These are phyloP conservation scores for Cladosporium sp. DNA, from an alignment of 2,329 filamentous ascomycete genomes.

Conservation along the genomic window DNA sequence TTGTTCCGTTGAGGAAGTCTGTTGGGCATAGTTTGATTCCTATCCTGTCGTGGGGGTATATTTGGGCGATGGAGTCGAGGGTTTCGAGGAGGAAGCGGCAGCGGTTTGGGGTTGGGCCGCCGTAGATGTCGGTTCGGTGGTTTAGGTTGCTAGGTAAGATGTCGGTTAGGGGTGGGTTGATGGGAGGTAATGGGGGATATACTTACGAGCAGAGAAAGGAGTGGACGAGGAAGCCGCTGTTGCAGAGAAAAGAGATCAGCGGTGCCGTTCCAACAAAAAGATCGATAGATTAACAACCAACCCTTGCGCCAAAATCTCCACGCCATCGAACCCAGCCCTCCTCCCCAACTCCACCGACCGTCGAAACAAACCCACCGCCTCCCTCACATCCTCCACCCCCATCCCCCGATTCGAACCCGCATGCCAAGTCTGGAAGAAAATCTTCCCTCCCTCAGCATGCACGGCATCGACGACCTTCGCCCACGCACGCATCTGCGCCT, in stretches of 20 bases:
- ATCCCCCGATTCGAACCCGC: neutral
- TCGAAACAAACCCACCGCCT: too few relatives aligned
- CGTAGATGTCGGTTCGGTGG: neutral
- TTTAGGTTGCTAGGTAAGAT: neutral
- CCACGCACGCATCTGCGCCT: neutral
- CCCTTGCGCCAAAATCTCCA: too few relatives aligned
- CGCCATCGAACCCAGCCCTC: too few relatives aligned
- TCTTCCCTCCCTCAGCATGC: conserved; percentile 1
- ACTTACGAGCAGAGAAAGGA: conserved; percentile 3
- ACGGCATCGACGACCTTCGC: neutral
- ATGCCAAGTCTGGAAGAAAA: conserved; percentile 1
- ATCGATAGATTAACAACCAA: too few relatives aligned
- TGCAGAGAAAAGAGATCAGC: too few relatives aligned
- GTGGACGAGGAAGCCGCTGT: neutral
- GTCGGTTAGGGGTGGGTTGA: conserved; percentile 66
- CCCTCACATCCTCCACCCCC: neutral
- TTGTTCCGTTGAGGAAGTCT: neutral
- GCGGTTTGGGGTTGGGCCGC: neutral
- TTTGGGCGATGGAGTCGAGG: neutral
- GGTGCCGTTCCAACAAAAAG: too few relatives aligned
- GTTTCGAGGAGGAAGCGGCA: neutral
- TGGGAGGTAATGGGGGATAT: conserved; percentile 37
- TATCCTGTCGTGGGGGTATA: neutral
- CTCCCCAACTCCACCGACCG: too few relatives aligned
- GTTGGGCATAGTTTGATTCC: neutral